Conservation (phyloP, 768 basidiomycete genomes). For the Sistotremastrum suecicum region DNA sequence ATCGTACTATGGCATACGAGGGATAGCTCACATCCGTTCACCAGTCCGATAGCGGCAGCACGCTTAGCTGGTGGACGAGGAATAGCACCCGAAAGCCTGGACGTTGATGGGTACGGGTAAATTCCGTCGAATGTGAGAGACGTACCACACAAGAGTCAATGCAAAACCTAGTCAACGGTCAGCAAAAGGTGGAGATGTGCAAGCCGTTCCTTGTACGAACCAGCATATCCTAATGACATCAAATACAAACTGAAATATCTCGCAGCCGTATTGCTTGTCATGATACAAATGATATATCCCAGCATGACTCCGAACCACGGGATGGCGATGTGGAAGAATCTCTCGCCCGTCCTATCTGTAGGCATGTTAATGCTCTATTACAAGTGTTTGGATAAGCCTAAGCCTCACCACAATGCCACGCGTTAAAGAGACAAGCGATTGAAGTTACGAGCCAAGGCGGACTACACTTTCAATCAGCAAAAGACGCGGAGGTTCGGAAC, state of each 20-base stretch:
- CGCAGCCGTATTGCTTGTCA: background rate
- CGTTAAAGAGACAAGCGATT: too few relatives aligned
- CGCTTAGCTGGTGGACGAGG: conserved; percentile 8
- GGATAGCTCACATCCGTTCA: background rate
- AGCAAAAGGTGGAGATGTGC: background rate
- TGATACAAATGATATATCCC: conserved; percentile 1
- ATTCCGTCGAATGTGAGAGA: too few relatives aligned
- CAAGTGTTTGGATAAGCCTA: conserved; percentile 30
- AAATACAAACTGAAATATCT: background rate
- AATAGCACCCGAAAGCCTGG: too few relatives aligned
- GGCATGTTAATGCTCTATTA: background rate
- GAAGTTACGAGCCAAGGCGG: conserved; percentile 5
- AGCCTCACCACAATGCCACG: too few relatives aligned
- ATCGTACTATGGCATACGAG: too few relatives aligned
- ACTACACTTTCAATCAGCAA: conserved; percentile 48
- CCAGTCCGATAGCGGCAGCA: conserved; percentile 11
- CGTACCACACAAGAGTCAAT: conserved; percentile 37
- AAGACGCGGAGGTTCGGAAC: conserved; percentile 32
- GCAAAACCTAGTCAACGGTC: conserved; percentile 19
- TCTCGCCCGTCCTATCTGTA: conserved; percentile 2
- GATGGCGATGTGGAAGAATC: conserved; percentile 3
- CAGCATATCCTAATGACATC: too few relatives aligned
- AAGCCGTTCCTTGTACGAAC: background rate
- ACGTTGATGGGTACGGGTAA: too few relatives aligned
- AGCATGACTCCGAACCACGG: background rate